phyloP scores from a whole-genome alignment of 2,329 filamentous ascomycete species.

The Fusarium sp. region DNA sequence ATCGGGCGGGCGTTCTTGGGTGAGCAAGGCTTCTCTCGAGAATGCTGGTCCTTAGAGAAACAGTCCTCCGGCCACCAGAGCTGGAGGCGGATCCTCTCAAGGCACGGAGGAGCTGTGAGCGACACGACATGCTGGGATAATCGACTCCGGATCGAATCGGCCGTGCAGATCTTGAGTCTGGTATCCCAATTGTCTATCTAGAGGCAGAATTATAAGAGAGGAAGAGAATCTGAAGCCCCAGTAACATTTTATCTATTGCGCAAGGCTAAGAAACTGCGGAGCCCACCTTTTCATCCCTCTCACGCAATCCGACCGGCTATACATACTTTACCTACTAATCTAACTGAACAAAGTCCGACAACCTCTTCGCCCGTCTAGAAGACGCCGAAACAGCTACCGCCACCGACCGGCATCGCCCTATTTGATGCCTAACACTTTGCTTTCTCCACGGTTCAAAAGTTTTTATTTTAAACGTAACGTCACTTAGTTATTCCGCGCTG shows the following conservation, averaged over 20 bases:
- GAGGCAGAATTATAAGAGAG: background rate
- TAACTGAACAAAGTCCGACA: background rate
- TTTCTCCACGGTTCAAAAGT: background rate
- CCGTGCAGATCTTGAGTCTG: background rate
- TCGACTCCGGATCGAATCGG: constrained; percentile 15
- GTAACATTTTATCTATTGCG: constrained; percentile 26
- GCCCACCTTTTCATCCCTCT: constrained; percentile 7
- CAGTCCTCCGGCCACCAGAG: constrained; percentile 23
- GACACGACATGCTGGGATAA: constrained; percentile 38
- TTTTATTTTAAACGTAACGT: background rate
- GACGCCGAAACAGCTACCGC: background rate
- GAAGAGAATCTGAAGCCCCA: constrained; percentile 3
- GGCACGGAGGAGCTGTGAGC: constrained; percentile 39
- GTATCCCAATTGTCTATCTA: background rate
- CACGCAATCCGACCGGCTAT: constrained; percentile 9
- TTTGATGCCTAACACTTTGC: background rate
- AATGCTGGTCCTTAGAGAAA: constrained; percentile 14
- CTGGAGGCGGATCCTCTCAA: constrained; percentile 34
- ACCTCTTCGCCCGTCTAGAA: background rate
- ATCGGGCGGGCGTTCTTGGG: constrained; percentile 26
- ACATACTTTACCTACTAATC: background rate
- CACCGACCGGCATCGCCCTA: background rate
- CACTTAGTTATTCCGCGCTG: background rate
- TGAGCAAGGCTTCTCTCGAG: constrained; percentile 5
- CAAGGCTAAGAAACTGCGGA: constrained; percentile 30